A percentile compares a stretch with the other conserved stretches of the same genome.
Evolutionary conservation across 352 stramenopile species (phyloP).

Genomic region (Globisporangium echinulatum): DNA sequence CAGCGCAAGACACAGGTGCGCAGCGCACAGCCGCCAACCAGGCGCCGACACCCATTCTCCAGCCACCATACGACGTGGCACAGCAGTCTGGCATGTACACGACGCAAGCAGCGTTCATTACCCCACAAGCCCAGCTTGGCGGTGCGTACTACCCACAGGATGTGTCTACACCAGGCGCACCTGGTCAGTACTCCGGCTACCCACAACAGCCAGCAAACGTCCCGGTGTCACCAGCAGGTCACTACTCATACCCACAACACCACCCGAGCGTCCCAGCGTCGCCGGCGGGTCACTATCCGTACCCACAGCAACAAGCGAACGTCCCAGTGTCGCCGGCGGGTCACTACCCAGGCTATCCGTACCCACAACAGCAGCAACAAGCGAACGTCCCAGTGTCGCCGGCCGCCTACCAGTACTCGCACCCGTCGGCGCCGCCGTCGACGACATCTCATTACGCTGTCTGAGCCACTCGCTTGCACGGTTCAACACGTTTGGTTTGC

Average conservation of each 20-base stretch:
- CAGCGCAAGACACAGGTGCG: not conserved
- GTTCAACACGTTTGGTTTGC: not conserved
- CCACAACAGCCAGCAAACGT: not conserved
- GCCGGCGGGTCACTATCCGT: not conserved
- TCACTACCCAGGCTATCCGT: not conserved
- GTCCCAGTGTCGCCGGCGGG: not conserved
- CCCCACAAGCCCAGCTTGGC: not conserved
- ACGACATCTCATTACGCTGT: not conserved
- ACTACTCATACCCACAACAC: not conserved
- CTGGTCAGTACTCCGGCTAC: not conserved
- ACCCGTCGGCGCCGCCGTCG: not conserved
- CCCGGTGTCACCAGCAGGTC: not conserved
- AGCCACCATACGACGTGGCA: not conserved
- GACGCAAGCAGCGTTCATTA: not conserved
- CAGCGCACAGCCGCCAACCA: not conserved
- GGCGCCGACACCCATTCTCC: not conserved
- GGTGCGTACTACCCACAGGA: not conserved
- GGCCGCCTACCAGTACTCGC: not conserved
- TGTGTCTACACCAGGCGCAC: not conserved
- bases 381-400: not conserved
- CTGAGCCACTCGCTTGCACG: not conserved
- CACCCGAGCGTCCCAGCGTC: not conserved
- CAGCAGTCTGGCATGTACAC: not conserved
- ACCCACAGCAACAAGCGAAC: not conserved
- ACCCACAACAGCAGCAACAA: not conserved